These are phyloP conservation scores for Aethionema arabicum DNA, from an alignment of 345 rosid species.

Conservation along the genomic window DNA sequence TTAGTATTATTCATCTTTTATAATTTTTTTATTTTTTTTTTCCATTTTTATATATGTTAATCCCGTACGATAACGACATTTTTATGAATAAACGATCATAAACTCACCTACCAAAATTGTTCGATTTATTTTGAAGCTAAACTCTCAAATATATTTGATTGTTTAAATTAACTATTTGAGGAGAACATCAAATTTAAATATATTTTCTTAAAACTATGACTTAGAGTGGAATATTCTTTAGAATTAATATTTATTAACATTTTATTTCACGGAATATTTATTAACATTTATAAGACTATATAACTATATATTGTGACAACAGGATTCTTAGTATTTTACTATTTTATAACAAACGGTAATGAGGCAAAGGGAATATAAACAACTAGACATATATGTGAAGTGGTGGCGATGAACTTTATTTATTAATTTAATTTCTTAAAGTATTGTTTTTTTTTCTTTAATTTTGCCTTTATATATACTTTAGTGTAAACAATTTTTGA, in stretches of 20 bases:
- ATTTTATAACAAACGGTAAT: constrained; percentile 3
- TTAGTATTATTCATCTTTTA: too few relatives aligned
- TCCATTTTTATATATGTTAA: neutral
- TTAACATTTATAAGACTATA: neutral
- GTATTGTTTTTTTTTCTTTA: neutral
- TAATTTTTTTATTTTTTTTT: too few relatives aligned
- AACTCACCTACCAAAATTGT: too few relatives aligned
- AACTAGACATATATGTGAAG: constrained; percentile 35
- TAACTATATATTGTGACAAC: too few relatives aligned
- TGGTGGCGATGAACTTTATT: constrained; percentile 29
- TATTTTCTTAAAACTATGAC: too few relatives aligned
- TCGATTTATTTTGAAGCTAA: too few relatives aligned
- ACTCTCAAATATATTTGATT: too few relatives aligned
- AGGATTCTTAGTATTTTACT: too few relatives aligned
- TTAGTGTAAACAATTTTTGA: constrained; percentile 3
- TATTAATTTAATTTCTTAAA: neutral
- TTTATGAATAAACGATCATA: neutral
- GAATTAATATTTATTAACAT: too few relatives aligned
- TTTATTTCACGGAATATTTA: neutral
- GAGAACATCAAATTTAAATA: too few relatives aligned
- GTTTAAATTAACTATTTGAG: too few relatives aligned
- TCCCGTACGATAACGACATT: constrained; percentile 18
- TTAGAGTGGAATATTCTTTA: too few relatives aligned
- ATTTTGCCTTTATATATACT: constrained; percentile 1
- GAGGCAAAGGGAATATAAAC: constrained; percentile 43